Base-by-base conservation (phyloP, 2,329 filamentous ascomycete genomes). In the Aspergillus aculeatus region DNA sequence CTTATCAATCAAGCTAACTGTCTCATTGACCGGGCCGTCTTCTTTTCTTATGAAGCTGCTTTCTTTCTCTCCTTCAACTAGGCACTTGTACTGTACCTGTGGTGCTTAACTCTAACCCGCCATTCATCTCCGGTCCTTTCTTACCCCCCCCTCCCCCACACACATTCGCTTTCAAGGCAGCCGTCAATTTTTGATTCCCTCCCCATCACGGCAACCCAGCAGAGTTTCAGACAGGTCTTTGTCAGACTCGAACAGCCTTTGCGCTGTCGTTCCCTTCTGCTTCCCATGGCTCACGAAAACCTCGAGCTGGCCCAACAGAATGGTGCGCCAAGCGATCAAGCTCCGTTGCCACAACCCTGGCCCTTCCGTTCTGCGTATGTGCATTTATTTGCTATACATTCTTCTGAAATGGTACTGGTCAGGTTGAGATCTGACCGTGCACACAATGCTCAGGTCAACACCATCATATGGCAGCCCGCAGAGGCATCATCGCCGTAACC, bases 401-500 rank as follows among this genome's bases (percentile, higher is more conserved):
- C 47, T 38, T 47, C 31, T 41, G 50, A n/a, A 48, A 26, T 14
- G 31, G 23, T 24, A 7, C 26, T 32, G 26, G 26, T 19, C 16
- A 9, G 38, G 16, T 9, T 19, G 16, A 19, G n/a, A n/a, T 19
- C 38, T 44, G 38, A 44, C 16, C 32, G 32, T 35, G 16, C 16
- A 19, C 38, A 44, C 38, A 19, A n/a, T 11, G n/a, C 26, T 21
- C 26, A 86, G 84, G 68, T 86, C 85, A 54, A 77, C 78, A 49
- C 82, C 85, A 65, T 80, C 82, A 56, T 86, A 84, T 73, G 82
- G 84, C 64, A 87, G 83, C 68, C 86, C 86, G n/a, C 78, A 86
- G 53, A 81, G 87, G 75, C 87, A 89, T 72, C 86, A 89, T 75
- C 81, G 80, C 65, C 83, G 86, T 62, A 82, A 82, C 56, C 82